A percentile compares a stretch with the other conserved stretches of the same genome.
Conservation (phyloP, 1,139 yeast species). For the Lodderomyces theae region DNA sequence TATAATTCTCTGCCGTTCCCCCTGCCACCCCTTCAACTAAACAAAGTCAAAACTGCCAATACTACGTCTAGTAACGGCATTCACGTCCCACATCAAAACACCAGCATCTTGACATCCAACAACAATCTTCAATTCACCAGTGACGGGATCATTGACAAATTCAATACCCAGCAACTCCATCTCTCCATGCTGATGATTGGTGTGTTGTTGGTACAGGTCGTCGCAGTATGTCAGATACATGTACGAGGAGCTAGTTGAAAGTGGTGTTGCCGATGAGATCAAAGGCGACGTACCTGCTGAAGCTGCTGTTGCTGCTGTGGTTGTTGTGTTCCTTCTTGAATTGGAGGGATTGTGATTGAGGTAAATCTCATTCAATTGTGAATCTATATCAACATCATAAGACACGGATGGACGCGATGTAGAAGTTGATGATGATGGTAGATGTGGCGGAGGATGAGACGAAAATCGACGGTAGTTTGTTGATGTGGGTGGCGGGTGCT, state of each 20-base stretch:
- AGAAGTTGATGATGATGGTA: slow-evolving; percentile 6
- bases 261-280: slow-evolving; percentile 4
- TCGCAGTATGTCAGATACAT: slow-evolving; percentile 15
- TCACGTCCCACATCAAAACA: slow-evolving; percentile 42
- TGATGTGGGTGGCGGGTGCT: slow-evolving; percentile 3
- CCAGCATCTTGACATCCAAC: slow-evolving; percentile 48
- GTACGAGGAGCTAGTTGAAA: slow-evolving; percentile 3
- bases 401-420: slow-evolving; percentile 15
- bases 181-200: slow-evolving; percentile 45
- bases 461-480: slow-evolving; percentile 2
- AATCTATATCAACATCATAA: slow-evolving; percentile 11
- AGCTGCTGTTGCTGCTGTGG: slow-evolving; percentile 1
- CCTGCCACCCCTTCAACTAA: slow-evolving; percentile 10
- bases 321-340: not conserved
- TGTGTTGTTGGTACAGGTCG: slow-evolving; percentile 26
- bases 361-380: slow-evolving; percentile 13
- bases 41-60: slow-evolving; percentile 36
- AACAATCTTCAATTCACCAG: slow-evolving; percentile 28
- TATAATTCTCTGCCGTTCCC: not conserved
- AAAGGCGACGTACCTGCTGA: slow-evolving; percentile 3
- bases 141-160: slow-evolving; percentile 22
- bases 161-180: slow-evolving; percentile 46
- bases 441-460: not conserved
- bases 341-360: slow-evolving; percentile 5
- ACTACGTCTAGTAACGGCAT: slow-evolving; percentile 39